Conservation (phyloP, 2,329 filamentous ascomycete genomes). For the Metarhizium humberi region DNA sequence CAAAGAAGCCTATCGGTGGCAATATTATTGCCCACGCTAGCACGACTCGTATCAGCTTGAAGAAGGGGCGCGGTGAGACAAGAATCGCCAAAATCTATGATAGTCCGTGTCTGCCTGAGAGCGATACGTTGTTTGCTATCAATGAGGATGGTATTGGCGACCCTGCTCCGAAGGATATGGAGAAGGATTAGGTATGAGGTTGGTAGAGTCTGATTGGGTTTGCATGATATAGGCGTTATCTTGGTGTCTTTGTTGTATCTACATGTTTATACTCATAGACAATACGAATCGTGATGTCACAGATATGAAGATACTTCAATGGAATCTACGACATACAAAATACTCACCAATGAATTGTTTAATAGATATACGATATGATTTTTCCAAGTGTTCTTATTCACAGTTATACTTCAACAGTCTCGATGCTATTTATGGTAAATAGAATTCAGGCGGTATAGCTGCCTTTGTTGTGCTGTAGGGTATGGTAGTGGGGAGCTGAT, state of each 20-base stretch:
- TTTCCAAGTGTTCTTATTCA: too few species aligned
- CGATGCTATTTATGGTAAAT: too few species aligned
- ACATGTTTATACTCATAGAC: not conserved
- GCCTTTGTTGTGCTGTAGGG: not conserved
- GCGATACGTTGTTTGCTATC: conserved; percentile 93
- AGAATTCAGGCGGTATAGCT: not conserved
- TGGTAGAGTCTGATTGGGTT: not conserved
- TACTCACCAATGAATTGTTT: too few species aligned
- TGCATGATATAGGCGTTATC: not conserved
- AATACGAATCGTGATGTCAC: too few species aligned
- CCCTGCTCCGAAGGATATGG: conserved; percentile 87
- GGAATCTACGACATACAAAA: too few species aligned
- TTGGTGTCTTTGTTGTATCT: not conserved
- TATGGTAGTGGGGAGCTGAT: conserved; percentile 17
- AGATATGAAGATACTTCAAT: too few species aligned
- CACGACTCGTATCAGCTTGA: conserved; percentile 86
- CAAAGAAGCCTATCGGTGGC: conserved; percentile 97
- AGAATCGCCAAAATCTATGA: conserved; percentile 99
- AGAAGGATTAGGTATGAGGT: conserved; percentile 53
- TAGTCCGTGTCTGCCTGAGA: conserved; percentile 92
- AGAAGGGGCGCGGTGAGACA: conserved; percentile 92
- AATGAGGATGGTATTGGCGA: conserved; percentile 95
- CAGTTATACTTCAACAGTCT: too few species aligned
- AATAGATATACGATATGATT: too few species aligned
- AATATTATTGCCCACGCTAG: conserved; percentile 98